Evolutionary conservation across 2,329 filamentous ascomycete species (phyloP), one percentile per base, ranked within the genome.

Genomic region (Colletotrichum camelliae): DNA sequence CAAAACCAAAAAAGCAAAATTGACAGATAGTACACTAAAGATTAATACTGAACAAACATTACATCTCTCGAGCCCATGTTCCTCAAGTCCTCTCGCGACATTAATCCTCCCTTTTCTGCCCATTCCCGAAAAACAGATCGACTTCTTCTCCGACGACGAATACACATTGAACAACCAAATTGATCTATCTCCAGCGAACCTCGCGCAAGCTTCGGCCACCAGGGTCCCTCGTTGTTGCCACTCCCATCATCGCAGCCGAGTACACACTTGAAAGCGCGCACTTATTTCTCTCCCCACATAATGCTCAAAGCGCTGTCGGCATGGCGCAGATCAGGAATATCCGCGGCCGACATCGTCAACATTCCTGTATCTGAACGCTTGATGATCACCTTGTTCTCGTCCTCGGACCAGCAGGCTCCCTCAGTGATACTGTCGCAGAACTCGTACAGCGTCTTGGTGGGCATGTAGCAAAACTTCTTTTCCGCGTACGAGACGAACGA

Each of bases 381-480:
- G 24, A 39, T 10, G 61, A 70, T 27, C 21, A 76, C 27, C 57
- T 55, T 69, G 65, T 79, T 69, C 16, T 69, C 61, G 9, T 58
- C 73, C 15, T 78, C 72, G 33, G 77, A 61, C 72, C 77, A 79
- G 70, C 78, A 79, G 2, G 76, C 58, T 16, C 76, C 76, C 18
- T 35, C 24, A 31, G 70, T 33, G 67, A 67, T 35, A 2, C 67
- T 58, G 2, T 65, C 66, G 71, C 78, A 79, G 58, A 79, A 74
- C 4, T 43, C 3, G 60, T 77, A 78, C 31, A 77, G 3, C 7
- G 60, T 77, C 75, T 78, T 78, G 67, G 64, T 60, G 33, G 65
- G 60, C 78, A 79, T 78, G 73, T 78, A 64, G 70, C 78, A 79
- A 62, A 79, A 78, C 58, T 68, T 76, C 21, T 72, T 43, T 64